Evolutionary conservation across 148 eudicot species (phyloP), one percentile per base, ranked within the genome.

Genomic region (Spergularia bocconei): DNA sequence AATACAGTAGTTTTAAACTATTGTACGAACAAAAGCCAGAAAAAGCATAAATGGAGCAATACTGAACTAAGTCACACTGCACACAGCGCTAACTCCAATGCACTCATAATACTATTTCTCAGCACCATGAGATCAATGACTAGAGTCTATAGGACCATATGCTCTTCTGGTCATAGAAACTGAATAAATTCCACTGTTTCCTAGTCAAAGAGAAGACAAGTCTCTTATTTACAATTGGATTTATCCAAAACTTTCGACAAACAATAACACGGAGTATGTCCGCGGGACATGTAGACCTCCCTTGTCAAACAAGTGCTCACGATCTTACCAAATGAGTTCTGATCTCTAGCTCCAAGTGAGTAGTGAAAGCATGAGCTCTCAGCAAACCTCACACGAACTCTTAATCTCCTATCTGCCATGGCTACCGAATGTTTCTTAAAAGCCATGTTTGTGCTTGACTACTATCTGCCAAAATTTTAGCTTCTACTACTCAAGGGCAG

Each of bases 271-370:
- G 4, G 16, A 73, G 50, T 33, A 54, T 16, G 12, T 54, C 39
- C 21, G 0, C 16, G 13, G 13, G 57, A 58, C 52, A 61, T 58
- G 47, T 57, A 13, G 29, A 69, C 6, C 56, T 55, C 21, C 29
- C 63, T 52, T 51, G 65, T 50, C 63, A 62, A 29, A 16, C 51
- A 71, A 38, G 54, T 16, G 44, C 55, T 54, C 16, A 47, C 61
- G 51, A 69, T 68, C 71, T 67, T 67, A 77, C 53, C 64, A 70
- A 13, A 51, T 14, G 39, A 73, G 2, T 57, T 48, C 50, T 44
- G 14, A 15, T 8, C 15, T 7, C n/a, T 15, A 8, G 11, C 19
- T n/a, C 7, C 59, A 69, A 20, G 1, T 68, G 36, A 29, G 36
- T 29, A 29, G 2, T 1, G 25, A 21, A 2, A 13, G 6, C 60